Evolutionary conservation across 2,329 filamentous ascomycete species (phyloP).

Genomic region (Colletotrichum neosansevieriae): DNA sequence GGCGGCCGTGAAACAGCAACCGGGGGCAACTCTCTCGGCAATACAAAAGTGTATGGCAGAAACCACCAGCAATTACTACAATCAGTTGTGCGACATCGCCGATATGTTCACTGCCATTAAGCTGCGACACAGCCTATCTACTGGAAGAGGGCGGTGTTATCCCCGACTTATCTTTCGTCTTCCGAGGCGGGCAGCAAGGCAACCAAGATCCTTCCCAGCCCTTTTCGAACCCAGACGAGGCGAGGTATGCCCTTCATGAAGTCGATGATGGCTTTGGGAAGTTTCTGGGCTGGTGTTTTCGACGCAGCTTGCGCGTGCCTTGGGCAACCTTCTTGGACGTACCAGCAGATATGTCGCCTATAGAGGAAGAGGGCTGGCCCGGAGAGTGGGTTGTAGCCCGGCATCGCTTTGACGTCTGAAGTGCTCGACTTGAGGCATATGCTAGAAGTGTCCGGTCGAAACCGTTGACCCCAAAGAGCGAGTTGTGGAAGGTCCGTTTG

Average conservation of each 20-base stretch:
- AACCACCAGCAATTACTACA: neutral
- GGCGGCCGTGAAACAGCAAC: neutral
- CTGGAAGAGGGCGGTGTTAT: constrained; percentile 24
- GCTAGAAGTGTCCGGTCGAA: neutral
- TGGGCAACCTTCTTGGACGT: constrained; percentile 1
- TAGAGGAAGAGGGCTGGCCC: neutral
- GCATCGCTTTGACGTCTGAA: neutral
- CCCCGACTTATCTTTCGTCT: constrained; percentile 9
- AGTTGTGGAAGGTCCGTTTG: constrained; percentile 5
- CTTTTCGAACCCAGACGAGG: neutral
- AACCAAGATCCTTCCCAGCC: neutral
- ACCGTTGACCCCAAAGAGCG: neutral
- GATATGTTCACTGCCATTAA: too few relatives aligned
- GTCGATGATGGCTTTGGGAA: constrained; percentile 6
- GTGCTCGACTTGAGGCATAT: constrained; percentile 1
- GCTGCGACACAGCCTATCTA: too few relatives aligned
- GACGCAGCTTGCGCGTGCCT: neutral
- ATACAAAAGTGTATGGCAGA: constrained; percentile 3
- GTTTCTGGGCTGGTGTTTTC: constrained; percentile 4
- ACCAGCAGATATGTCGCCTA: neutral
- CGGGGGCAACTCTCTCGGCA: neutral
- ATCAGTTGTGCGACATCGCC: neutral
- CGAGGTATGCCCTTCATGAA: neutral
- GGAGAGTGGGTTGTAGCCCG: constrained; percentile 8
- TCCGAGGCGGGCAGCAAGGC: neutral